Evolutionary conservation across 2,329 filamentous ascomycete genomes (phyloP).

Genomic region (Fusarium xylarioides): DNA sequence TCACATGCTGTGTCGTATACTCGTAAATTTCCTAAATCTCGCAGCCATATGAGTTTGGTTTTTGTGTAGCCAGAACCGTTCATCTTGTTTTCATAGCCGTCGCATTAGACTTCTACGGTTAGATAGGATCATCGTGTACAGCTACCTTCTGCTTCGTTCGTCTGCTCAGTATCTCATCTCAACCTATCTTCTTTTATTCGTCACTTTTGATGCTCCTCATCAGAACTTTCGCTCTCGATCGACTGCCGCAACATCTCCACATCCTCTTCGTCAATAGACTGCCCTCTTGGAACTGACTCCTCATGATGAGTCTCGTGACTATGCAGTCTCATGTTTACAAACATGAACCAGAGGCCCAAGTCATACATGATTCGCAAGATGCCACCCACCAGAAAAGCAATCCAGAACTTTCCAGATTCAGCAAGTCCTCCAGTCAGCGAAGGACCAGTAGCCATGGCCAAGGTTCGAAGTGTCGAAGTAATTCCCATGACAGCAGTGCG

Average conservation of each 20-base stretch:
- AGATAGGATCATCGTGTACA: accelerated
- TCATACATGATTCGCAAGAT: conserved; percentile 64
- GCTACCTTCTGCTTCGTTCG: not conserved
- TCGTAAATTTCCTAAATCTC: not conserved
- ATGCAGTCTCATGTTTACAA: conserved; percentile 65
- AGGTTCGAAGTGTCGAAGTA: conserved; percentile 66
- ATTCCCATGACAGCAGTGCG: conserved; percentile 77
- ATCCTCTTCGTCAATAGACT: conserved; percentile 26
- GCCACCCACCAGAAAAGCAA: conserved; percentile 68
- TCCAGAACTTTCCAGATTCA: conserved; percentile 63
- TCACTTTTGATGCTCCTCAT: conserved; percentile 2
- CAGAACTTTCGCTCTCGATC: not conserved
- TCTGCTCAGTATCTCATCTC: accelerated
- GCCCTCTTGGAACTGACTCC: not conserved
- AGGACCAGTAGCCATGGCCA: conserved; percentile 65
- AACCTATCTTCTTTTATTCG: accelerated
- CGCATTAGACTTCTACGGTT: no score
- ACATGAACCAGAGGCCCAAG: conserved; percentile 66
- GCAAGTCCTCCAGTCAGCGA: conserved; percentile 65
- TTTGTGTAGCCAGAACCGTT: no score
- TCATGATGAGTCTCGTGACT: conserved; percentile 48
- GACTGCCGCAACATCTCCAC: conserved; percentile 10
- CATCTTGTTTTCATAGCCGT: not conserved
- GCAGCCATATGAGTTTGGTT: not conserved
- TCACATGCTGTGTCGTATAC: not conserved